Evolutionary conservation across 202 grass and related monocot species (phyloP), one percentile per base, ranked within the genome.

Genomic region (Schoenoplectus triqueter): DNA sequence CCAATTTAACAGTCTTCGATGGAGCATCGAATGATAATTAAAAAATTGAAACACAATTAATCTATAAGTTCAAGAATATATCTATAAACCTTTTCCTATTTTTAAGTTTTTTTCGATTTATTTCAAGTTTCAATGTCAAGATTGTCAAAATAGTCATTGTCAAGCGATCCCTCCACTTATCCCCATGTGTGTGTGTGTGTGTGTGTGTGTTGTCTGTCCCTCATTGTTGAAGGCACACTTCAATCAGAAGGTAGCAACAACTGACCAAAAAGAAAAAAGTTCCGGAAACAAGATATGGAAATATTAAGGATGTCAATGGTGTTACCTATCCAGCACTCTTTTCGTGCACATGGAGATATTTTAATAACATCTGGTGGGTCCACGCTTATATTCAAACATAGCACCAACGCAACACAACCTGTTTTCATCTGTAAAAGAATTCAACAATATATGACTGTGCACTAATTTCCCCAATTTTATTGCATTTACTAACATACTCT

Each of bases 281-380:
- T 40, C 56, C 41, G 51, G 14, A 64, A 76, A 48, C 10, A 50
- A 64, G 45, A 77, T 39, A 15, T 69, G 56, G 69, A 9, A 86
- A 69, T 78, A 86, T 54, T 51, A 74, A 52, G 47, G 47, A 84
- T 52, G 2, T 68, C 48, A 7, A 47, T 42, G 10, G 69, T 31
- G 31, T 95, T 91, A 99, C 96, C 96, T 92, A 96, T 99, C 96
- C 96, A 99, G 86, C 93, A 99, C 78, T 99, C 96, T 90, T 87
- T 95, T 90, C 91, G 91, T 82, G 96, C 96, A 84, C 96, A 99
- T 64, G 96, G 96, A 49, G 93, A 95, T 73, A 99, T 95, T 90
- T 99, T 99, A 82, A 99, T 99, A 74, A 99, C 91, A 80, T 99
- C 96, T 5, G 96, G 96, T 0, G 96, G 96, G 83, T 99, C 93